Base-by-base conservation (phyloP, 352 stramenopile genomes). In the Thraustochytrium sp. region DNA sequence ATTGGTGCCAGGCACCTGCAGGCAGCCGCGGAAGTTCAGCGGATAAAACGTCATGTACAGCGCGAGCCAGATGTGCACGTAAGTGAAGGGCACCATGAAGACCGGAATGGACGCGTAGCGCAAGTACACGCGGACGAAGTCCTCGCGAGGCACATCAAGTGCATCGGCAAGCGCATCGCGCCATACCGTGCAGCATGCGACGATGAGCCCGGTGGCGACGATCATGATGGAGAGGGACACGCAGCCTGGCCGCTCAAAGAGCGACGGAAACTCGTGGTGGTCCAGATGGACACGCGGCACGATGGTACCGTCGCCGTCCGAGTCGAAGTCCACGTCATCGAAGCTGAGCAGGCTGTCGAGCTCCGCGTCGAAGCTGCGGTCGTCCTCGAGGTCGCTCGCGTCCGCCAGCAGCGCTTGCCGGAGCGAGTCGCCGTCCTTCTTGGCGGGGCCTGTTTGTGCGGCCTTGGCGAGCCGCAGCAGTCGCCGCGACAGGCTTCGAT, bases 21-120 rank as follows among this genome's bases (percentile, higher is more conserved):
- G 85, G 44, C 88, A 92, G 3, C 92, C 92, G 55, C 90, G 85
- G 85, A 94, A 96, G 53, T 90, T 80, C 23, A 95, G 82, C 23
- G 92, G 92, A 86, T 95, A 96, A 80, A 96, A 96, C 31, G 92
- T 95, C 92, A 96, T 96, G 85, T 87, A 96, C 0, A 96, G 86
- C 55, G 92, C 92, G 56, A 94, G 85, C 92, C 92, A 96, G 87
- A 96, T 96, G 87, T 96, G 92, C 42, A 94, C 87, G 84, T 96
- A 96, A 56, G 92, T 96, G 86, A 96, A 96, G n/a, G 87, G 88
- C 26, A 96, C 90, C 55, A 89, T 94, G 34, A 96, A 89, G 42
- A 96, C 78, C 11, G 92, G 92, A 76, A 96, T 96, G 4, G 90
- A 94, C n/a, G 87, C 89, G 84, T 92, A 94, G 76, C 92, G 92